Base-by-base conservation (phyloP, 1,284 basidiomycete genomes). In the Erythrobasidium hasegawianum region DNA sequence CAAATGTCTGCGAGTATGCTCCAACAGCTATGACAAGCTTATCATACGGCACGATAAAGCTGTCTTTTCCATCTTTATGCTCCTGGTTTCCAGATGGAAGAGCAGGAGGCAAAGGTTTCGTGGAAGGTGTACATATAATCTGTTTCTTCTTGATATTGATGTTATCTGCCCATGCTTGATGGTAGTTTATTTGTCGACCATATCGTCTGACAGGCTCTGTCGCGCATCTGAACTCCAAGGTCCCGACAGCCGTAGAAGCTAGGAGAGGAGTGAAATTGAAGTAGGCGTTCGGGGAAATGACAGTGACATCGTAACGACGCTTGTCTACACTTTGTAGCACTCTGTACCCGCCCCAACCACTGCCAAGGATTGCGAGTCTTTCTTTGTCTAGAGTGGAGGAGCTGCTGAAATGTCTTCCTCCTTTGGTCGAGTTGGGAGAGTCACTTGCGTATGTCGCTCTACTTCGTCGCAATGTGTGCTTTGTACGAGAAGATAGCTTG, bases 1-100 rank as follows among this genome's bases (percentile, higher is more conserved):
- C 86, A 65, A 82, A 83, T 0, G 79, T 92, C 73, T 90, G 89
- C 1, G 84, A 85, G 77, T 93, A 92, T 58, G 87, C 85, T 0
- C 91, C 91, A 0, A 90, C 88, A 1, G 88, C 85, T 59, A 94
- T 85, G 52, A 94, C 84, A 5, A 95, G 82, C 76, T 88, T 89
- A 78, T 94, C 90, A 73, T 87, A 91, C 57, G 77, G 67, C 62
- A 68, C 69, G 52, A 58, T 58, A 47, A 47, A 18, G 60, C 64
- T 38, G 41, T 69, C 58, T 59, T 62, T 59, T 47, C 49, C 38
- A 38, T 67, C 22, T 58, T 4, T 33, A 33, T 33, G 5, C 45
- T 24, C n/a, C 16, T 47, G 45, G 16, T 33, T 33, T 33, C 33
- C 33, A 33, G 33, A 33, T 5, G 33, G 33, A 5, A 33, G 33